Conservation (phyloP, 345 rosid genomes). For the Syzygium oleosum region DNA sequence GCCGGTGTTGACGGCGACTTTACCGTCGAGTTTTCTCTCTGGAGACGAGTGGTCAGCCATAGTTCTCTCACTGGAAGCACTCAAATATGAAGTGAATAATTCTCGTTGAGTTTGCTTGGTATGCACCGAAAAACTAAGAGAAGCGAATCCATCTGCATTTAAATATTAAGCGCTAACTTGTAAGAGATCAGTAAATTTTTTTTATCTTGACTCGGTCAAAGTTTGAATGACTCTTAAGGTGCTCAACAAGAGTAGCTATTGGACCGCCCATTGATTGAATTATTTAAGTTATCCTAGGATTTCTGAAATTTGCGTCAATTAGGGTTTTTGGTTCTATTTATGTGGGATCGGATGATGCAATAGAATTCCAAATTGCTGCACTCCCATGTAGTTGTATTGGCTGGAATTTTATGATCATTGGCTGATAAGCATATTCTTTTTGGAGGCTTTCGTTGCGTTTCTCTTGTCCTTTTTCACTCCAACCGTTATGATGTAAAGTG, state of each 20-base stretch:
- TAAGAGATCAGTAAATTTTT: neutral
- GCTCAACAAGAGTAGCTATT: neutral
- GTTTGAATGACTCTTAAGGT: neutral
- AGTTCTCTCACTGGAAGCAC: neutral
- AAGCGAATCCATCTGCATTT: neutral
- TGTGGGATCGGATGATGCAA: neutral
- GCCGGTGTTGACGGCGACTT: constrained; percentile 1
- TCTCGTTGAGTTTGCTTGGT: neutral
- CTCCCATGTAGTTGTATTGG: neutral
- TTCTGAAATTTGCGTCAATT: neutral
- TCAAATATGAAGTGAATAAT: neutral
- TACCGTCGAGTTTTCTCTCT: constrained; percentile 5
- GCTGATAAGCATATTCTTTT: neutral
- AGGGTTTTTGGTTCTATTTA: neutral
- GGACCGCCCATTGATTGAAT: neutral
- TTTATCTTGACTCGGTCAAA: neutral
- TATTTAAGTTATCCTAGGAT: neutral
- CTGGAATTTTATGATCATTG: neutral
- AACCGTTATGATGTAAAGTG: neutral
- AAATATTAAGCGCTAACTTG: neutral
- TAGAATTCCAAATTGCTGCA: neutral
- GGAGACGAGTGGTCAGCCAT: neutral
- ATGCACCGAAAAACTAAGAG: neutral
- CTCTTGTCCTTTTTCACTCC: neutral
- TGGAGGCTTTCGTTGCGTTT: neutral